These are phyloP conservation scores for Xylariaceae sp. DNA, from an alignment of 2,329 filamentous ascomycete genomes.

Conservation along the genomic window DNA sequence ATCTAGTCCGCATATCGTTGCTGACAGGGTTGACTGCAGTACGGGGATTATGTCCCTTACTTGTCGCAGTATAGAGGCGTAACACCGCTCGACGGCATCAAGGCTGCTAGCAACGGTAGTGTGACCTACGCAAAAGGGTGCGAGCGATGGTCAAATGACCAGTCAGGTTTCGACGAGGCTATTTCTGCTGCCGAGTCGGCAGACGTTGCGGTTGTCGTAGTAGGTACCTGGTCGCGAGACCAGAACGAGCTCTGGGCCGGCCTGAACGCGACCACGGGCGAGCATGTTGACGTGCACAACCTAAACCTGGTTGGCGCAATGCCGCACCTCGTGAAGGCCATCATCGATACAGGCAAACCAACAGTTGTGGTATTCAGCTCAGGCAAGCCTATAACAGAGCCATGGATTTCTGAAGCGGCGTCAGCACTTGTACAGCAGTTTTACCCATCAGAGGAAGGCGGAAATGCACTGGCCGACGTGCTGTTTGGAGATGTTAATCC, in stretches of 20 bases:
- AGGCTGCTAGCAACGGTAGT: slow-evolving; percentile 53
- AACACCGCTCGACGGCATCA: slow-evolving; percentile 66
- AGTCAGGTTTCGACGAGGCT: slow-evolving; percentile 64
- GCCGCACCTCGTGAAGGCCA: slow-evolving; percentile 60
- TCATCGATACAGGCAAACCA: slow-evolving; percentile 63
- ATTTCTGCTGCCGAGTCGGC: slow-evolving; percentile 61
- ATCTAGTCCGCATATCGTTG: not conserved
- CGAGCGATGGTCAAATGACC: slow-evolving; percentile 66
- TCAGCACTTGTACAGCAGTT: slow-evolving; percentile 69
- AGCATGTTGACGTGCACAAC: slow-evolving; percentile 63
- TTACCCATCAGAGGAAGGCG: slow-evolving; percentile 67
- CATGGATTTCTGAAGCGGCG: slow-evolving; percentile 64
- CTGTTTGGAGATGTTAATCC: slow-evolving; percentile 63
- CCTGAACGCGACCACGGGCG: slow-evolving; percentile 69
- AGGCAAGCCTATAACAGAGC: slow-evolving; percentile 68
- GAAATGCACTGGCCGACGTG: slow-evolving; percentile 61
- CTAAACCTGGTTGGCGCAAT: slow-evolving; percentile 68
- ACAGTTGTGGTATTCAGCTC: slow-evolving; percentile 65
- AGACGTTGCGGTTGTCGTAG: slow-evolving; percentile 68
- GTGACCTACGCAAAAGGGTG: slow-evolving; percentile 67
- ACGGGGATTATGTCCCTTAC: slow-evolving; percentile 71
- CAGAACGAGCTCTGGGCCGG: slow-evolving; percentile 67
- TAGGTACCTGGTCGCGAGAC: slow-evolving; percentile 72
- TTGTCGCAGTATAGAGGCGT: slow-evolving; percentile 60
- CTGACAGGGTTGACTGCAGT: slow-evolving; percentile 37